A percentile compares a stretch with the other conserved stretches of the same genome.
These are phyloP conservation scores for Starmerella apis DNA, from an alignment of 805 yeast genomes.

Conservation along the genomic window DNA sequence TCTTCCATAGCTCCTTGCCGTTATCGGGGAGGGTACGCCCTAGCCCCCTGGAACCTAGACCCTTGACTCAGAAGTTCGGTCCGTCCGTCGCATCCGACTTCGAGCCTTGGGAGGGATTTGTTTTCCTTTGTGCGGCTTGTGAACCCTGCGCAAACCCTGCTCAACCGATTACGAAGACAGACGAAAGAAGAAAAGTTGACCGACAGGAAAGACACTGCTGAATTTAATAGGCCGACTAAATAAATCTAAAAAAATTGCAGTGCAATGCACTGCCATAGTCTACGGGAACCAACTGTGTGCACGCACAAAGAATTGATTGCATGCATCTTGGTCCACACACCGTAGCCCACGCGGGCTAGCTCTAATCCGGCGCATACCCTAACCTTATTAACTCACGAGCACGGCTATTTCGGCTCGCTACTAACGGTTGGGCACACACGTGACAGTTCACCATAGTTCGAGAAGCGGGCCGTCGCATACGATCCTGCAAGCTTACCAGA, in stretches of 20 bases:
- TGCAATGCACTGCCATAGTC: neutral
- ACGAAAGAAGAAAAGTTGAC: neutral
- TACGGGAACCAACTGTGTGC: neutral
- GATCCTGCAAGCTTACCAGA: slow-evolving; percentile 8
- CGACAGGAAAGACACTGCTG: neutral
- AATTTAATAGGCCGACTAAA: no score
- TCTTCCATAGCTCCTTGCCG: no score
- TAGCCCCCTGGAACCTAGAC: neutral
- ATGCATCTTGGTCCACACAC: no score
- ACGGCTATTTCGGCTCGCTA: neutral
- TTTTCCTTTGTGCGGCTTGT: neutral
- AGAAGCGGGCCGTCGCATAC: neutral
- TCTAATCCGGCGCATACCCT: neutral
- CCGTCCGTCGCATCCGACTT: neutral
- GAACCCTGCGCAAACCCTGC: neutral
- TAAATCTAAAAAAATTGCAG: neutral
- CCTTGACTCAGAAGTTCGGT: neutral
- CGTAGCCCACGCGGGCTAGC: slow-evolving; percentile 1
- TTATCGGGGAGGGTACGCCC: neutral
- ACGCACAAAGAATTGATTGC: no score
- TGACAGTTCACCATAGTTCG: slow-evolving; percentile 1
- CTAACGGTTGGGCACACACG: slow-evolving; percentile 2
- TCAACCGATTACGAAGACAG: neutral
- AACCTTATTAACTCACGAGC: neutral
- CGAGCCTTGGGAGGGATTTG: neutral